Conservation (phyloP, 2,329 filamentous ascomycete species). For the Alternaria incomplexa region DNA sequence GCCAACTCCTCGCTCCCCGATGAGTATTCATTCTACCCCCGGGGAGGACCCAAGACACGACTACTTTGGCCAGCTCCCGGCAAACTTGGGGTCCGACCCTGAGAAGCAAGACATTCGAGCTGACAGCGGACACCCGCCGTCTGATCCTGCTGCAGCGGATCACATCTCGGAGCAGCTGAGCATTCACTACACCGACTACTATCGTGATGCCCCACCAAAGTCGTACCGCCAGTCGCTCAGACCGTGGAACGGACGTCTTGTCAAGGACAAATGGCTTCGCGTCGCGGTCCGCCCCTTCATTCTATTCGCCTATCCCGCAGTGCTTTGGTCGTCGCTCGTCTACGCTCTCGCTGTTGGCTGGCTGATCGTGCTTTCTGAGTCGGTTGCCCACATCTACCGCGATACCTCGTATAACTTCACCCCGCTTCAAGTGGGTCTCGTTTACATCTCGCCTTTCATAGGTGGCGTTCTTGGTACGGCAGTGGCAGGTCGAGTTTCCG, state of each 20-base stretch:
- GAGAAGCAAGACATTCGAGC: conserved; percentile 30
- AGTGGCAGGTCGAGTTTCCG: conserved; percentile 86
- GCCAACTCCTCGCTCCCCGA: conserved; percentile 20
- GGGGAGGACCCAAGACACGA: conserved; percentile 29
- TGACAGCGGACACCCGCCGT: conserved; percentile 11
- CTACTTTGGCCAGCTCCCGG: conserved; percentile 19
- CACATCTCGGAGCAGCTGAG: conserved; percentile 35
- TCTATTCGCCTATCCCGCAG: conserved; percentile 83
- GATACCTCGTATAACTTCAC: conserved; percentile 78
- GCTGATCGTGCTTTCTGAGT: conserved; percentile 94
- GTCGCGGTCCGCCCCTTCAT: conserved; percentile 82
- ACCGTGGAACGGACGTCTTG: conserved; percentile 78
- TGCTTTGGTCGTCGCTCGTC: conserved; percentile 85
- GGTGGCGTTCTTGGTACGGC: conserved; percentile 78
- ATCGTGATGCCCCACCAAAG: conserved; percentile 70
- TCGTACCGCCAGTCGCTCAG: conserved; percentile 77
- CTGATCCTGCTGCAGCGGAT: conserved; percentile 19
- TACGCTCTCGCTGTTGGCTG: conserved; percentile 91
- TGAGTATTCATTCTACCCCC: conserved; percentile 53
- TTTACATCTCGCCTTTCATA: conserved; percentile 90
- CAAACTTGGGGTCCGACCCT: conserved; percentile 7
- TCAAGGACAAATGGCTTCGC: conserved; percentile 76
- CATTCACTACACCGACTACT: conserved; percentile 70
- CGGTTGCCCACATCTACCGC: conserved; percentile 80
- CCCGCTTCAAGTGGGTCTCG: conserved; percentile 78